Evolutionary conservation across 306 rosid genomes (phyloP).

Genomic region (Cyclanthera cordifolia): DNA sequence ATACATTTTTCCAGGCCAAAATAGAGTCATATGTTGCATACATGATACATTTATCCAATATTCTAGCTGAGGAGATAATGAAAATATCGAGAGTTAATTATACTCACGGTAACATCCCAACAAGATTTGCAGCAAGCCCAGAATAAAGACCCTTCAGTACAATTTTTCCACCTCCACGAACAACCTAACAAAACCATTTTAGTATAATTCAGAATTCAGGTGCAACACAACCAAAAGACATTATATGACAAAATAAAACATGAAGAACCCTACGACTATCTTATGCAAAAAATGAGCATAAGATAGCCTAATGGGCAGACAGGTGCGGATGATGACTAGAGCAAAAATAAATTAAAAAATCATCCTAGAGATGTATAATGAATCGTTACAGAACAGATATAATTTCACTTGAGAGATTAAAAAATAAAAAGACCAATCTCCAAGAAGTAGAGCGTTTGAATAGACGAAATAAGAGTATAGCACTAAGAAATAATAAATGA

Average conservation of each 20-base stretch:
- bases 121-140: conserved; percentile 33
- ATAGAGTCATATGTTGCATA: neutral
- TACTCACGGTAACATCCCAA: conserved; percentile 36
- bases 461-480: neutral
- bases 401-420: neutral
- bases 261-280: neutral
- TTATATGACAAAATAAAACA: neutral
- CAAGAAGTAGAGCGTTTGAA: neutral
- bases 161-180: conserved; percentile 27
- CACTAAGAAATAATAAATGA: neutral
- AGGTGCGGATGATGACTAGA: neutral
- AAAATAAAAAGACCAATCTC: neutral
- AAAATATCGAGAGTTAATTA: neutral
- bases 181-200: conserved; percentile 13
- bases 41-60: neutral
- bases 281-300: neutral
- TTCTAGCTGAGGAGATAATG: neutral
- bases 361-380: neutral
- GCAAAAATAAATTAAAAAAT: neutral
- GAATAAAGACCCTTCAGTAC: conserved; percentile 27
- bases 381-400: conserved; percentile 1
- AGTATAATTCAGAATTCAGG: neutral
- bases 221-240: neutral
- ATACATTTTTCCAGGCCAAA: neutral
- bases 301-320: neutral